Conservation (phyloP, 2,329 filamentous ascomycete species). For the Hymenoscyphus fructigenus region DNA sequence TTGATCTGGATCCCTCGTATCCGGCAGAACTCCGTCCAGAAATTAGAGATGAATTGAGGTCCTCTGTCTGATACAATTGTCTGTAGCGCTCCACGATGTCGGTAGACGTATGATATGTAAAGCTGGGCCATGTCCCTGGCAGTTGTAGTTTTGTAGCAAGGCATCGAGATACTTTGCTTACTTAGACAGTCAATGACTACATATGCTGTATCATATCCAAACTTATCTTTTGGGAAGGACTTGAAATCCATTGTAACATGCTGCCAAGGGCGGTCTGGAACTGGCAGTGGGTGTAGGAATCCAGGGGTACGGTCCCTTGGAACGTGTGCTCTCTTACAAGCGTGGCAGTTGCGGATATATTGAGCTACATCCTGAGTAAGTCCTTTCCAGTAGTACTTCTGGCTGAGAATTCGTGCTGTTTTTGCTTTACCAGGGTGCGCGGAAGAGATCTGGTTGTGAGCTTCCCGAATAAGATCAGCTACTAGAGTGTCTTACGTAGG, state of each 20-base stretch:
- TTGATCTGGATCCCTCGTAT: too few species aligned
- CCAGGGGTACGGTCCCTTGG: background rate
- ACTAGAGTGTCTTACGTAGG: too few species aligned
- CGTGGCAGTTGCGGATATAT: background rate
- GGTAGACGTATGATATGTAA: background rate
- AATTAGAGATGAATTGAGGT: too few species aligned
- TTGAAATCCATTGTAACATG: too few species aligned
- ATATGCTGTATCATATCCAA: background rate
- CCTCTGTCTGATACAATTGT: background rate
- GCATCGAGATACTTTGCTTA: background rate
- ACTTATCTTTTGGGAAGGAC: background rate
- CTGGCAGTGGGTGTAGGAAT: background rate
- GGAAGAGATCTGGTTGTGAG: too few species aligned
- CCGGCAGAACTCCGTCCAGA: too few species aligned
- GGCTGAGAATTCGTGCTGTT: background rate
- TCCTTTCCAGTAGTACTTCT: background rate
- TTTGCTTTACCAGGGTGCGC: background rate
- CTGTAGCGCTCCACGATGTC: background rate
- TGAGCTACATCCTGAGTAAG: background rate
- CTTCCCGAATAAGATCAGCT: too few species aligned
- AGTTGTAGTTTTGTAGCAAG: background rate
- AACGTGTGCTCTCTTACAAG: background rate
- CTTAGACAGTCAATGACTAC: background rate
- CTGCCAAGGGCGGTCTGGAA: background rate
- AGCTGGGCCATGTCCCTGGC: background rate